A percentile compares a stretch with the other conserved stretches of the same genome.
phyloP scores from a whole-genome alignment of 257 asterid species.

The Nicotiana tabacum region DNA sequence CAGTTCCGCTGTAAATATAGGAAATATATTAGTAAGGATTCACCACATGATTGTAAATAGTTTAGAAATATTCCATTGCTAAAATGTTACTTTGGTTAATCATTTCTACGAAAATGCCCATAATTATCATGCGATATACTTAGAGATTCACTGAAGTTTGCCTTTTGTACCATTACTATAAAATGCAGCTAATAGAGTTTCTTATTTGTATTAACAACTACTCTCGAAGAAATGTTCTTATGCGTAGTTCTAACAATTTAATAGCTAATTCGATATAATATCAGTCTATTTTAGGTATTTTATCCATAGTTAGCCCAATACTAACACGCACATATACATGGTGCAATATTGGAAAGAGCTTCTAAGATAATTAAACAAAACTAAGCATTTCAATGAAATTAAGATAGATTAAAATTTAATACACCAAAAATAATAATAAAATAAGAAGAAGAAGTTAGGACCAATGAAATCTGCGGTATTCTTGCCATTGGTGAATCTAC shows the following conservation, averaged over 20 bases:
- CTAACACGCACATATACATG: not conserved
- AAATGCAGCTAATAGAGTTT: not conserved
- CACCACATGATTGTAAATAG: not conserved
- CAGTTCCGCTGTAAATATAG: slow-evolving; percentile 20
- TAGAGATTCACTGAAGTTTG: not conserved
- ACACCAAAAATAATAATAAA: not conserved
- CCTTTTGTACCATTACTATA: not conserved
- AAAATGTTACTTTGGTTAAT: not conserved
- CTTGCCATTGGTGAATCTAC: slow-evolving; percentile 43
- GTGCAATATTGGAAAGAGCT: not conserved
- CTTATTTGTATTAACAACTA: not conserved
- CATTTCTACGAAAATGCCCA: not conserved
- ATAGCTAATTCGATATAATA: not conserved
- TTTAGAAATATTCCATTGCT: not conserved
- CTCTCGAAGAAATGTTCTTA: not conserved
- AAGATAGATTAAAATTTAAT: too few species aligned
- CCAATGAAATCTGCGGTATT: slow-evolving; percentile 40
- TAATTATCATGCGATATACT: not conserved
- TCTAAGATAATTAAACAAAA: not conserved
- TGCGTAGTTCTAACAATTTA: not conserved
- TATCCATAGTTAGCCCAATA: not conserved
- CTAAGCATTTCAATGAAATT: not conserved
- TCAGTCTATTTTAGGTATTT: not conserved
- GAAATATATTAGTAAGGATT: not conserved
- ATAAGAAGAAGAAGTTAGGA: not conserved